Percentiles rank a stretch among this genome's conserved stretches.
These are phyloP conservation scores for Plicaturopsis crispa DNA, from an alignment of 768 basidiomycete species.

Conservation along the genomic window DNA sequence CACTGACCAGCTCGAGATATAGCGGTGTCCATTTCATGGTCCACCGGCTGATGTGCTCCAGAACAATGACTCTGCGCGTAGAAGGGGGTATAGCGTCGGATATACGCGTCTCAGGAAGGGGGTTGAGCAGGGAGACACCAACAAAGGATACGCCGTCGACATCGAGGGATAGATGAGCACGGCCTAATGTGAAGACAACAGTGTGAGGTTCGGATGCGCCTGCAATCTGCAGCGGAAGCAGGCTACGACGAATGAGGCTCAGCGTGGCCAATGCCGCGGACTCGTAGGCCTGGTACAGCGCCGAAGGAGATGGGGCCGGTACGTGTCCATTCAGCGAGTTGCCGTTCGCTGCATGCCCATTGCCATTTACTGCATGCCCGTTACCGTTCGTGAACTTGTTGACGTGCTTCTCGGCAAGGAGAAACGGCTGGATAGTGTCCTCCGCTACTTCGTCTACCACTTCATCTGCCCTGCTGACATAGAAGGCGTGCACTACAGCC, in stretches of 20 bases:
- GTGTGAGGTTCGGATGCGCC: conserved; percentile 56
- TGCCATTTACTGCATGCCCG: conserved; percentile 22
- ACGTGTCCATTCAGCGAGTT: conserved; percentile 7
- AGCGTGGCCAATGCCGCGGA: conserved; percentile 60
- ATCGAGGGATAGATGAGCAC: conserved; percentile 28
- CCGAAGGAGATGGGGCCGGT: conserved; percentile 5
- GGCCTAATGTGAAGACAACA: conserved; percentile 67
- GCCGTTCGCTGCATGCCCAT: conserved; percentile 12
- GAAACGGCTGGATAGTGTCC: conserved; percentile 52
- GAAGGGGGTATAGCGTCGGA: conserved; percentile 53
- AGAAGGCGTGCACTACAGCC: conserved; percentile 84
- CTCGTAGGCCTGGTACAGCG: conserved; percentile 56
- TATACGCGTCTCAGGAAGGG: conserved; percentile 48
- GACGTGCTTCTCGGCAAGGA: conserved; percentile 36
- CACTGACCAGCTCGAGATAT: conserved; percentile 73
- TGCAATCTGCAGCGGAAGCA: conserved; percentile 43
- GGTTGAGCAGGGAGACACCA: conserved; percentile 59
- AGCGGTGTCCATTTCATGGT: conserved; percentile 83
- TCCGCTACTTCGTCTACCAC: conserved; percentile 45
- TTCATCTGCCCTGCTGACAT: conserved; percentile 32
- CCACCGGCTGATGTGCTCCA: conserved; percentile 75
- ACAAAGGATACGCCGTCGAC: conserved; percentile 59
- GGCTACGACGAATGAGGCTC: conserved; percentile 50
- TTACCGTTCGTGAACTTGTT: conserved; percentile 29
- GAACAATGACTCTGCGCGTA: conserved; percentile 62